phyloP scores from a whole-genome alignment of 2,329 filamentous ascomycete species.

The Chaetomium sp. region DNA sequence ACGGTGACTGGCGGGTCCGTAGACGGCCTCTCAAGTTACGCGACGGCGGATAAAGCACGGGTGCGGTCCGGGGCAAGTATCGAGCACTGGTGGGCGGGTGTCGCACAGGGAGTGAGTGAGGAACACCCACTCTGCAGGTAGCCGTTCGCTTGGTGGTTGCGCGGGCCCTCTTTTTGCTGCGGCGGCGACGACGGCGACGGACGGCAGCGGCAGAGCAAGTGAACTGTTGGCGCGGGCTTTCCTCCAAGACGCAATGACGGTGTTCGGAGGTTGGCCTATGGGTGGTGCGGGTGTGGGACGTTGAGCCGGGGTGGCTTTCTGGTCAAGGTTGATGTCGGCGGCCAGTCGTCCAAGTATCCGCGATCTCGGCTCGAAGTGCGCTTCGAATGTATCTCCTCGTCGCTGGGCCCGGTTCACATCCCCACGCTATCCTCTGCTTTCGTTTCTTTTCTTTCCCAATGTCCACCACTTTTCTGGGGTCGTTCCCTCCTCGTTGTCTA shows the following conservation, averaged over 20 bases:
- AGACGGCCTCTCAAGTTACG: constrained; percentile 17
- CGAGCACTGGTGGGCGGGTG: constrained; percentile 14
- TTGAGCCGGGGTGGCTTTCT: constrained; percentile 8
- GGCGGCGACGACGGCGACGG: constrained; percentile 1
- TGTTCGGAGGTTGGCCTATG: background rate
- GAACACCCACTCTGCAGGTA: constrained; percentile 27
- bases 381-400: constrained; percentile 1
- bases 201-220: background rate
- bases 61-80: constrained; percentile 14
- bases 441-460: no score
- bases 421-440: no score
- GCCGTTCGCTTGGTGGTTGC: constrained; percentile 26
- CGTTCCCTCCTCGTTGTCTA: no score
- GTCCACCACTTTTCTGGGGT: no score
- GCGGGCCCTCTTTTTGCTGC: constrained; percentile 22
- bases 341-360: background rate
- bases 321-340: background rate
- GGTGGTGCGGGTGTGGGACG: constrained; percentile 17
- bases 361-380: background rate
- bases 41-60: constrained; percentile 24
- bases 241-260: background rate
- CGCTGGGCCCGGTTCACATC: background rate
- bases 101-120: constrained; percentile 23
- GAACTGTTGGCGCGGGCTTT: constrained; percentile 8
- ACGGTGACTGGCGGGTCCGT: constrained; percentile 8